Conservation (phyloP, 2,329 filamentous ascomycete species). For the Hawksworthiomyces lignivorus region DNA sequence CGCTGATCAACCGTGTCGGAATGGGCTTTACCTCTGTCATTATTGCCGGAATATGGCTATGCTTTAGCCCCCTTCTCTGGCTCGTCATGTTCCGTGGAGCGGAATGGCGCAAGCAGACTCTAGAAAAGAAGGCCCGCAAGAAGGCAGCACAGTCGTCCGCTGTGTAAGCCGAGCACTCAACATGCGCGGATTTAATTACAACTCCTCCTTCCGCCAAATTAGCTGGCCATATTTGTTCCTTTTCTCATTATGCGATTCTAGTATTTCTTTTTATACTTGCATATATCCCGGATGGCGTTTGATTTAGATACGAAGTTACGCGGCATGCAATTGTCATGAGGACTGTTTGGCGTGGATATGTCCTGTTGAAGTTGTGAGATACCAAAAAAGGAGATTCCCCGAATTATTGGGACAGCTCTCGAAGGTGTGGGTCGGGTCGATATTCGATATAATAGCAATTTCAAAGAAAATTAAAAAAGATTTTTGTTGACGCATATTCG, state of each 20-base stretch:
- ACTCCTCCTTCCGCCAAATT: no score
- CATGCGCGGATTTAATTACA: no score
- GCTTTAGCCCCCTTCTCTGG: constrained; percentile 20
- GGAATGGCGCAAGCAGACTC: constrained; percentile 15
- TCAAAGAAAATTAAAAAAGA: no score
- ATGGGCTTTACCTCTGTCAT: constrained; percentile 19
- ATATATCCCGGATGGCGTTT: neutral
- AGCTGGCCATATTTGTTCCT: no score
- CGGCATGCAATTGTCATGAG: neutral
- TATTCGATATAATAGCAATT: no score
- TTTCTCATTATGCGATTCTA: no score
- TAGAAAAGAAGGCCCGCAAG: constrained; percentile 4
- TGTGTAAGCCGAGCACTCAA: no score
- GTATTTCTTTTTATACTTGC: neutral
- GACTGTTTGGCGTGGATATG: neutral
- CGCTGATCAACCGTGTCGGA: constrained; percentile 19
- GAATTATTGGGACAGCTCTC: no score
- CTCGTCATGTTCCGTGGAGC: constrained; percentile 18
- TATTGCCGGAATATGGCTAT: constrained; percentile 18
- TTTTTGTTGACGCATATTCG: no score
- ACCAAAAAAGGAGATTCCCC: no score
- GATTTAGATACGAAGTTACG: neutral
- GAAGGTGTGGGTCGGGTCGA: no score
- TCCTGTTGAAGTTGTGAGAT: no score
- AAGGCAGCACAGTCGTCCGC: constrained; percentile 3